Evolutionary conservation across 306 rosid species (phyloP), one percentile per base, ranked within the genome.

Genomic region (Dalbergia oliveri): DNA sequence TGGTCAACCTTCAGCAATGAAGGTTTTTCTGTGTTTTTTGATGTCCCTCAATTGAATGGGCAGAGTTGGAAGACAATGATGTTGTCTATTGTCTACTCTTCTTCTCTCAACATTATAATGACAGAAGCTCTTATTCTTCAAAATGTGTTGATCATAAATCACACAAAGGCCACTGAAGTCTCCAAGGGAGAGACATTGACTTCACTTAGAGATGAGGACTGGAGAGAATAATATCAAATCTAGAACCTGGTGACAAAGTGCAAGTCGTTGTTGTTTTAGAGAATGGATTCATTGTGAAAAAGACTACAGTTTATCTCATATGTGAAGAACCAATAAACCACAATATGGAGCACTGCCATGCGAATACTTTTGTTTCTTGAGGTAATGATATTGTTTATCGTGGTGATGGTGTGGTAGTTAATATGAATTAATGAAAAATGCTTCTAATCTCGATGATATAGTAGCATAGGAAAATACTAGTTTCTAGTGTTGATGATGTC

Each of bases 61-160:
- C 23, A 5, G n/a, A 33, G 49, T 37, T 13, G 64, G 43, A 76
- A 47, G 73, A 31, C 61, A 51, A 35, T 66, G 31, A 33, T 76
- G 18, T 16, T 56, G 66, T 77, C 11, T 10, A 14, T 11, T 37
- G 50, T 77, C 45, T 15, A 53, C 53, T 53, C 1, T 76, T 76
- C 64, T 51, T 19, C 66, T 12, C 56, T n/a, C 0, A 62, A 77
- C 1, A 77, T 34, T 4, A 53, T 53, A 54, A 18, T 31, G 4
- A 37, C 73, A 37, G 54, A 65, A 4, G 73, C n/a, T 12, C 66
- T 19, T 5, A 51, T 23, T n/a, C 44, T 51, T 4, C 18, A 21
- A 66, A 53, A 12, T 66, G 21, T 77, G 31, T 35, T 77, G 54
- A 3, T 77, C 43, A 66, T 51, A 65, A 77, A 65, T 66, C 12